Evolutionary conservation across 2,329 filamentous ascomycete species (phyloP), one percentile per base, ranked within the genome.

Genomic region (Ophiostoma piceae): DNA sequence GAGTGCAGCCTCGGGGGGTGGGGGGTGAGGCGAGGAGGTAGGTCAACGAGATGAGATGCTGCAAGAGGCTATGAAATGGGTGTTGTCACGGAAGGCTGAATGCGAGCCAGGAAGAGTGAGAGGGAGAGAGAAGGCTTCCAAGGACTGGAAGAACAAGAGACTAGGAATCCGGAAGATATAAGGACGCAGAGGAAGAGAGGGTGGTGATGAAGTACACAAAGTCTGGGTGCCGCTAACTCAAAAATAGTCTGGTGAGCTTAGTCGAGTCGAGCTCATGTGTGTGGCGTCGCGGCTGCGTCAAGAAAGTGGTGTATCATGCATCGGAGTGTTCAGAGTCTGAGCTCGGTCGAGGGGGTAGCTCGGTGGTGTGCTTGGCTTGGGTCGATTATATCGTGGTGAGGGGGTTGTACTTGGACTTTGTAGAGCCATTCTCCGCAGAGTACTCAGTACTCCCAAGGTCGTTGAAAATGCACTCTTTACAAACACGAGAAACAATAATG

Each of bases 291-390:
- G 51, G 51, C 9, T 62, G 57, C 57, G 57, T 62, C 57, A 62
- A 62, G 26, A 57, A 57, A 22, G 51, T 57, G n/a, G 43, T 47
- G 43, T 47, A 47, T 47, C 43, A 47, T 47, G 43, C 16, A 47
- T 47, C 43, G 16, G 43, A 29, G 51, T 57, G n/a, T 29, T 11
- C 8, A 57, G 51, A 41, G 11, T n/a, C 16, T 51, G n/a, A 62
- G 26, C 26, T 62, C 57, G 26, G 57, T 19, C 26, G 57, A 62
- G 57, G 22, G 57, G 26, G 26, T 32, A 32, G 54, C 22, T 32
- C 26, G 57, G 12, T 3, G 11, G 12, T 41, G 39, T 41, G n/a
- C 51, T 8, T 57, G 32, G 26, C 43, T 19, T 16, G 43, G 16
- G 19, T 47, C 16, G 43, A 47, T 8, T 47, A 47, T 47, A 32